Percentiles rank a stretch among this genome's conserved stretches.
phyloP scores from a whole-genome alignment of 768 basidiomycete genomes.

The Tylopilus subfusipes region DNA sequence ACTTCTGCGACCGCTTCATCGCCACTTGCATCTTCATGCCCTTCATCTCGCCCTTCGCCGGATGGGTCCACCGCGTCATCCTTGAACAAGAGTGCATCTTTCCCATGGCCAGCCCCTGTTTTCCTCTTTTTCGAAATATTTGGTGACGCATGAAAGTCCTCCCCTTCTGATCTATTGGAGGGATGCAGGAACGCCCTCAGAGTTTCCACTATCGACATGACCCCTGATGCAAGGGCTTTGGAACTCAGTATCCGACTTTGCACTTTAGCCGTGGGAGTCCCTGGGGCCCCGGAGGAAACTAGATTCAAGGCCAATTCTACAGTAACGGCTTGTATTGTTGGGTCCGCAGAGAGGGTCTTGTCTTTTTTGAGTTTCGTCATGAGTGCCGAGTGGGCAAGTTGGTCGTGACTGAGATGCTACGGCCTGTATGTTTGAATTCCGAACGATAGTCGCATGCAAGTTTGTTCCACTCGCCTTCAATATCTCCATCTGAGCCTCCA shows the following conservation, averaged over 20 bases:
- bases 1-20: slow-evolving; percentile 4
- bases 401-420: slow-evolving; percentile 57
- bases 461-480: slow-evolving; percentile 55
- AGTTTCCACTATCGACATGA: slow-evolving; percentile 48
- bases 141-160: slow-evolving; percentile 11
- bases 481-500: slow-evolving; percentile 57
- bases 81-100: neutral
- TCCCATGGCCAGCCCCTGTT: neutral
- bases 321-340: slow-evolving; percentile 45
- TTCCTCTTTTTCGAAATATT: slow-evolving; percentile 12
- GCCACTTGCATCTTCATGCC: slow-evolving; percentile 19
- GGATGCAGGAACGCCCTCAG: slow-evolving; percentile 44
- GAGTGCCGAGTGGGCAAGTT: slow-evolving; percentile 63
- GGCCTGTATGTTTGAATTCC: neutral
- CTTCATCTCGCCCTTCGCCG: slow-evolving; percentile 16
- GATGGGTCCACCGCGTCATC: neutral
- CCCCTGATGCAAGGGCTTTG: slow-evolving; percentile 62
- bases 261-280: slow-evolving; percentile 53
- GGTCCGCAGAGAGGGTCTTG: slow-evolving; percentile 48
- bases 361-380: slow-evolving; percentile 74
- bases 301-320: slow-evolving; percentile 41
- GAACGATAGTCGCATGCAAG: neutral
- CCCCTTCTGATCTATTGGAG: slow-evolving; percentile 9
- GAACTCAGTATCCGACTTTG: slow-evolving; percentile 74
- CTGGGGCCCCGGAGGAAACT: slow-evolving; percentile 35